These are phyloP conservation scores for Globisporangium yorkense DNA, from an alignment of 352 stramenopile genomes.

Conservation along the genomic window DNA sequence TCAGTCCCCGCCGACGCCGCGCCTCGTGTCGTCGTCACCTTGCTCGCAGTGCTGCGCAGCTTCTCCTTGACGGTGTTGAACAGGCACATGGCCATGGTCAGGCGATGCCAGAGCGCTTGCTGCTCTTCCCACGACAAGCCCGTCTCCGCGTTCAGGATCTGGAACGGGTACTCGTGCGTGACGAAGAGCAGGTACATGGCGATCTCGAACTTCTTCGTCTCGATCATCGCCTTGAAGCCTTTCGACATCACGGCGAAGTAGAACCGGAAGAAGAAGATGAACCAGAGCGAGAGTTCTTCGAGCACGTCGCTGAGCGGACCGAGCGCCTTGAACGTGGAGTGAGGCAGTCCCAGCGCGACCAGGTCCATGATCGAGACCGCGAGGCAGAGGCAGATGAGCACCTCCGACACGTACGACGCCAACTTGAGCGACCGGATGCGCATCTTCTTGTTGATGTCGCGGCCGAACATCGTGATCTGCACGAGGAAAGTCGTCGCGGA, in stretches of 20 bases:
- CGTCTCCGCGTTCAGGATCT: conserved; percentile 13
- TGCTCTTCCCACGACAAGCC: conserved; percentile 29
- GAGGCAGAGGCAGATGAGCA: conserved; percentile 12
- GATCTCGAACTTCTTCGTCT: conserved; percentile 19
- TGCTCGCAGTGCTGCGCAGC: not conserved
- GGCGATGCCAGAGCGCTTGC: conserved; percentile 33
- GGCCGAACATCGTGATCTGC: conserved; percentile 30
- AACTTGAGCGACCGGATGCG: conserved; percentile 15
- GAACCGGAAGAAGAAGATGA: conserved; percentile 28
- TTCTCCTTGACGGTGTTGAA: conserved; percentile 16
- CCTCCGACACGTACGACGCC: conserved; percentile 6
- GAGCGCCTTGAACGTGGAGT: not conserved
- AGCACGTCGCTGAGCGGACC: conserved; percentile 10
- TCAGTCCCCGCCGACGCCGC: not conserved
- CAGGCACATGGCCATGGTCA: conserved; percentile 20
- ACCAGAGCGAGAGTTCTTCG: conserved; percentile 19
- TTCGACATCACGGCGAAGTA: conserved; percentile 20
- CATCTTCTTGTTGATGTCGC: conserved; percentile 25
- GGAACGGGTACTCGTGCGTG: conserved; percentile 38
- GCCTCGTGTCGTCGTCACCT: not conserved
- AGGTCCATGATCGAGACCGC: conserved; percentile 1
- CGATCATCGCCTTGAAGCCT: conserved; percentile 3
- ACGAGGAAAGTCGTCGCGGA: conserved; percentile 26
- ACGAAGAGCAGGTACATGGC: conserved; percentile 23
- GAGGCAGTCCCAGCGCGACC: not conserved